Conservation (phyloP, 352 stramenopile genomes). For the Pythium rishiriense region DNA sequence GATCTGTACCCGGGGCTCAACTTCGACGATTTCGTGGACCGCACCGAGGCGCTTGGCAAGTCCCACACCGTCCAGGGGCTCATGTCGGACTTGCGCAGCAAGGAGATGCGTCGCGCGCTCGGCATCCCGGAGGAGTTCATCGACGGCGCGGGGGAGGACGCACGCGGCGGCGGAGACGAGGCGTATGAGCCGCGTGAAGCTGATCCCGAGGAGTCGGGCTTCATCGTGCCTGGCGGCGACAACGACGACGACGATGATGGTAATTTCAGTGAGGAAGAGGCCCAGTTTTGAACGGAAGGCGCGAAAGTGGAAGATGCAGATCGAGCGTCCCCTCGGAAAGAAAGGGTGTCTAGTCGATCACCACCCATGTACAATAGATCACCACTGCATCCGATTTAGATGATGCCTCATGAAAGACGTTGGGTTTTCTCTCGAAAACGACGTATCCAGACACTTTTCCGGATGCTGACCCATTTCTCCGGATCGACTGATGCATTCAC, state of each 20-base stretch:
- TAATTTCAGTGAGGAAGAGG: slow-evolving; percentile 26
- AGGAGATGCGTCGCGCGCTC: slow-evolving; percentile 49
- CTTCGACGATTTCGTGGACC: slow-evolving; percentile 81
- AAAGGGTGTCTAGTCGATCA: no score
- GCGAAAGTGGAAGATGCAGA: no score
- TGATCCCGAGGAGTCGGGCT: slow-evolving; percentile 23
- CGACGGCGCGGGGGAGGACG: slow-evolving; percentile 1
- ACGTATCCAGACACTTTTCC: no score
- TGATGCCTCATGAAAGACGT: no score
- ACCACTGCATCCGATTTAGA: not conserved
- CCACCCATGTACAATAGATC: not conserved
- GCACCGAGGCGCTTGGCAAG: slow-evolving; percentile 59
- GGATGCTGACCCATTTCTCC: no score
- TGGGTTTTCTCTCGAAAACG: no score
- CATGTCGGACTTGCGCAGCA: slow-evolving; percentile 55
- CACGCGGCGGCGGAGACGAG: slow-evolving; percentile 1
- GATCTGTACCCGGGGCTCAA: slow-evolving; percentile 81
- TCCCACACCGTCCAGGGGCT: slow-evolving; percentile 55
- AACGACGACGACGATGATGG: slow-evolving; percentile 19
- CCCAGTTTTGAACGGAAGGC: slow-evolving; percentile 15
- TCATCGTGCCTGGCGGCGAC: slow-evolving; percentile 24
- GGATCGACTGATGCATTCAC: no score
- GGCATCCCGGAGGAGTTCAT: slow-evolving; percentile 21
- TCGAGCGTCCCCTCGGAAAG: no score
- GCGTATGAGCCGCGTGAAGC: slow-evolving; percentile 27